Conservation (phyloP, 2,329 filamentous ascomycete genomes). For the Neobulgaria alba region DNA sequence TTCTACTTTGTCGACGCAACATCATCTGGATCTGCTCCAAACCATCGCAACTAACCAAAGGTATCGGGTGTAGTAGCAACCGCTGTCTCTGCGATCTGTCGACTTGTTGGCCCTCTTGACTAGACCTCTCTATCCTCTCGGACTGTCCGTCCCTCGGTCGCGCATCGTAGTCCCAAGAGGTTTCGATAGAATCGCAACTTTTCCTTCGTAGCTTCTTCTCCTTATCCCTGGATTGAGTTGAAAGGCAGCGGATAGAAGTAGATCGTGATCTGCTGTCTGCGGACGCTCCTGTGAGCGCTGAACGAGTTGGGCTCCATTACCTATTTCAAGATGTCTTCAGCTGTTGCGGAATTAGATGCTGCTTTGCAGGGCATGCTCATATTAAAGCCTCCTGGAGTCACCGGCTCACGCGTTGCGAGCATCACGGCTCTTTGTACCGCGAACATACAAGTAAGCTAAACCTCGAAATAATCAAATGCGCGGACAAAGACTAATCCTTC, state of each 20-base stretch:
- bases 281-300: conserved; percentile 9
- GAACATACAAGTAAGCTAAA: conserved; percentile 72
- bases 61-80: conserved; percentile 7
- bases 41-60: conserved; percentile 11
- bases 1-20: too few species aligned
- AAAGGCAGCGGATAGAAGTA: conserved; percentile 18
- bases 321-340: conserved; percentile 61
- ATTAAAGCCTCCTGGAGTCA: conserved; percentile 89
- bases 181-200: background rate
- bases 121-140: conserved; percentile 6
- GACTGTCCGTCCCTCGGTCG: conserved; percentile 12
- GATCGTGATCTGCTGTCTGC: conserved; percentile 11
- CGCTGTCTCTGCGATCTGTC: conserved; percentile 7
- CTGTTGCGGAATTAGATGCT: conserved; percentile 84
- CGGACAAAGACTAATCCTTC: conserved; percentile 11
- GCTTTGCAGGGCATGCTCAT: conserved; percentile 85
- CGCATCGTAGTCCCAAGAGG: conserved; percentile 18
- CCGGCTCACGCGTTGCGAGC: conserved; percentile 80
- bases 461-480: too few species aligned
- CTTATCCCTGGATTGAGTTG: conserved; percentile 16
- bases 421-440: conserved; percentile 82
- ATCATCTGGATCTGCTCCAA: background rate
- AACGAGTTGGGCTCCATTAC: conserved; percentile 8
- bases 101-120: conserved; percentile 5
- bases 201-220: conserved; percentile 10